Evolutionary conservation across 2,329 filamentous ascomycete genomes (phyloP), one percentile per base, ranked within the genome.

Genomic region (Verticillium longisporum): DNA sequence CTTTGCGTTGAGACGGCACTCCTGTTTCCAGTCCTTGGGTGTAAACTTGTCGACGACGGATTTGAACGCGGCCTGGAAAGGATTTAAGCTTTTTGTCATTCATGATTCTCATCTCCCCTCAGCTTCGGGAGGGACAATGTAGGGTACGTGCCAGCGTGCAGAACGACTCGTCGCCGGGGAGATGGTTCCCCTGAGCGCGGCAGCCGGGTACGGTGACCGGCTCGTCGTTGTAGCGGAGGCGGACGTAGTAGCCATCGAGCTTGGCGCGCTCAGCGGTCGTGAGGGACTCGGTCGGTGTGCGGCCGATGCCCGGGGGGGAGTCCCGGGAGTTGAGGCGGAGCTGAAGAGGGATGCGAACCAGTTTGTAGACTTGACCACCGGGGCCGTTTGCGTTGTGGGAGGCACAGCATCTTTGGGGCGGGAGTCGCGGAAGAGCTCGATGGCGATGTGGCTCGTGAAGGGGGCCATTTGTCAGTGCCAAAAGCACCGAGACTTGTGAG

Each of bases 401-500:
- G 15, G 37, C 15, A 38, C 37, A 45, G 31, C 26, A 33, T 6
- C 21, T n/a, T 21, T 13, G 31, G 57, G 6, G 55, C 73, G 68
- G 53, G 76, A 72, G 66, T 84, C 82, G 50, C 83, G 86, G 79
- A 98, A 97, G 64, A 98, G 82, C 75, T 99, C 95, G 60, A 99
- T 80, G 36, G 95, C 93, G 65, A 99, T 83, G 68, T 96, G 92
- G 67, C 90, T 94, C 0, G 94, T 97, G 70, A 94, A 99, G 92
- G 93, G 1, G 95, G 95, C 95, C 95, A 99, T 38, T 83, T 81
- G 56, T 83, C 84, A 21, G 78, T 78, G 53, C 90, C 80, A 71
- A 91, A 95, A 2, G 90, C 89, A 2, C 94, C 95, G 6, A 98
- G 75, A 66, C 90, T 91, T 15, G 88, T 78, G 33, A 99, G 78